These are phyloP conservation scores for Stachybotrys echinatus DNA, from an alignment of 2,329 filamentous ascomycete species.

Conservation along the genomic window DNA sequence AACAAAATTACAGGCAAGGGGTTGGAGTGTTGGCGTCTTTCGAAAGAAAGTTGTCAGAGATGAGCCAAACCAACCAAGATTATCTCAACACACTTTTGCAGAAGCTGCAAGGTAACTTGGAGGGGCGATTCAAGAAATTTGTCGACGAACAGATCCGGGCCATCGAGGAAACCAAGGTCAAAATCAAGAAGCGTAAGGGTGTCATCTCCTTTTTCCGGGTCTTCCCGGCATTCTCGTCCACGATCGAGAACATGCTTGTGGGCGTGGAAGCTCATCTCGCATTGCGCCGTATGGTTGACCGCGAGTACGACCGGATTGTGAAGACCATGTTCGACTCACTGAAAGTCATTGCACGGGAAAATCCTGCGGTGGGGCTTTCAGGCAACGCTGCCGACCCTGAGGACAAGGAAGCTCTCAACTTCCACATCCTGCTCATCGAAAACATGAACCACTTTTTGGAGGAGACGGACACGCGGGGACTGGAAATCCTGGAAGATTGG, in stretches of 20 bases:
- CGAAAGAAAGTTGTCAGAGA: constrained; percentile 71
- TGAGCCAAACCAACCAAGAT: constrained; percentile 89
- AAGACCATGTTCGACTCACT: constrained; percentile 96
- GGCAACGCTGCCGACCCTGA: constrained; percentile 55
- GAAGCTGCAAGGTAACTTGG: constrained; percentile 70
- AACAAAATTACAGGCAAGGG: constrained; percentile 62
- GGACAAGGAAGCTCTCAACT: constrained; percentile 95
- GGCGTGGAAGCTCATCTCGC: constrained; percentile 50
- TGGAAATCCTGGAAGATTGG: constrained; percentile 79
- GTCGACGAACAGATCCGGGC: constrained; percentile 92
- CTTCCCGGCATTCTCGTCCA: constrained; percentile 80
- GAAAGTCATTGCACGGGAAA: constrained; percentile 83
- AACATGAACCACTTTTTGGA: constrained; percentile 99
- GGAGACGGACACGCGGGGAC: constrained; percentile 71
- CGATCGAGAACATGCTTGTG: constrained; percentile 78
- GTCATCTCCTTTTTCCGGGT: constrained; percentile 93
- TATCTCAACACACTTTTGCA: constrained; percentile 77
- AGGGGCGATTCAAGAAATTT: constrained; percentile 77
- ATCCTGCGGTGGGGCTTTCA: constrained; percentile 42
- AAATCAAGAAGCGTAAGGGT: constrained; percentile 96
- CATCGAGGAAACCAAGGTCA: constrained; percentile 97
- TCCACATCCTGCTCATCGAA: constrained; percentile 94
- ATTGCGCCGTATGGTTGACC: constrained; percentile 73
- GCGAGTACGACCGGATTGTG: constrained; percentile 82
- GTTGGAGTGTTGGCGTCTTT: constrained; percentile 79